Conservation (phyloP, 1,139 yeast species). For the Taphrina betulina region DNA sequence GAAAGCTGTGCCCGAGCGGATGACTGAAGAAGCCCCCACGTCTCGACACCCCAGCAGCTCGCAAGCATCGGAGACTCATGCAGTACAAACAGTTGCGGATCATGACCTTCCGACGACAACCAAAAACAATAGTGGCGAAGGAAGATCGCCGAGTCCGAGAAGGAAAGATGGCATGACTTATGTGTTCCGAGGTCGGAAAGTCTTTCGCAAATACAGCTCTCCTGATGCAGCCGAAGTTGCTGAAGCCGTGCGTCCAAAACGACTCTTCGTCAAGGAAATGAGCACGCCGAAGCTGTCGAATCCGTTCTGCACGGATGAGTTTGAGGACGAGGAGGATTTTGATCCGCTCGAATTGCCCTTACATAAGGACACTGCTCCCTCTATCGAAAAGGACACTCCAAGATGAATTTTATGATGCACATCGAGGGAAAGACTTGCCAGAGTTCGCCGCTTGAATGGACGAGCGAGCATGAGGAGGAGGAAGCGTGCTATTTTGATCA, state of each 20-base stretch:
- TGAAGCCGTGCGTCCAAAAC: background rate
- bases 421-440: too few relatives aligned
- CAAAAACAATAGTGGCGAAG: too few relatives aligned
- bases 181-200: conserved; percentile 20
- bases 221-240: conserved; percentile 5
- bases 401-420: too few relatives aligned
- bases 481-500: too few relatives aligned
- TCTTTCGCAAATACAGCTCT: conserved; percentile 17
- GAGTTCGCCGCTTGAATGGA: too few relatives aligned
- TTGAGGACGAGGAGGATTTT: background rate
- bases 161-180: conserved; percentile 29
- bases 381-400: too few relatives aligned
- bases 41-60: background rate
- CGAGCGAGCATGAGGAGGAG: too few relatives aligned
- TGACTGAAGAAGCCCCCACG: too few relatives aligned
- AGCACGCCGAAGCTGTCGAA: conserved; percentile 6
- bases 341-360: background rate
- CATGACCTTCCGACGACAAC: background rate
- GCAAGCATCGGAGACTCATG: background rate
- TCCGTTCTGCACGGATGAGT: background rate
- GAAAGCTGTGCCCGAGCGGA: background rate
- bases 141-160: conserved; percentile 6
- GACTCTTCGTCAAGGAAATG: conserved; percentile 18
- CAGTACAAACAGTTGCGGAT: background rate
- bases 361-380: background rate